Percentiles rank a stretch among this genome's conserved stretches.
These are phyloP conservation scores for Haplographium delicatum DNA, from an alignment of 495 filamentous ascomycete species.

Conservation along the genomic window DNA sequence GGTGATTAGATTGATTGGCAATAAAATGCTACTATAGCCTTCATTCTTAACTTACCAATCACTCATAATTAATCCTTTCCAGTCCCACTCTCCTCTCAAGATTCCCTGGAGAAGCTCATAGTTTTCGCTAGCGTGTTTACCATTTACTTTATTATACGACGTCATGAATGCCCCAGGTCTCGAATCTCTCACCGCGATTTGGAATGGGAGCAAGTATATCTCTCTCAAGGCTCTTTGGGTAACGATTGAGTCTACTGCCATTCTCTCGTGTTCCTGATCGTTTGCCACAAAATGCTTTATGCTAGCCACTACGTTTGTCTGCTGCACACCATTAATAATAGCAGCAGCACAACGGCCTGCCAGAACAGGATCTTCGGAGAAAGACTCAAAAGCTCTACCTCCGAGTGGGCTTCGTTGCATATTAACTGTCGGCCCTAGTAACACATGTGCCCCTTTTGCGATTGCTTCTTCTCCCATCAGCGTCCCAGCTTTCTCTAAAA, in stretches of 20 bases:
- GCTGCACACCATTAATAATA: slow-evolving; percentile 61
- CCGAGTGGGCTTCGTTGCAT: slow-evolving; percentile 69
- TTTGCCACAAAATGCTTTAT: slow-evolving; percentile 78
- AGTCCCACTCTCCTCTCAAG: slow-evolving; percentile 64
- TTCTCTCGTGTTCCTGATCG: slow-evolving; percentile 68
- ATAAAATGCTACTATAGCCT: too few species aligned
- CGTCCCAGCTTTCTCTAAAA: slow-evolving; percentile 54
- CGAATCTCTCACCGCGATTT: slow-evolving; percentile 44
- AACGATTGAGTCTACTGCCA: slow-evolving; percentile 59
- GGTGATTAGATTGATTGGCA: background rate
- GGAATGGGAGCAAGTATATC: slow-evolving; percentile 70
- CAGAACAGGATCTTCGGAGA: slow-evolving; percentile 66
- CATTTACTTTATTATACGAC: slow-evolving; percentile 70
- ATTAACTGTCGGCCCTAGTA: slow-evolving; percentile 71
- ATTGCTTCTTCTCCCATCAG: slow-evolving; percentile 63
- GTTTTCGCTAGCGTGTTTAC: slow-evolving; percentile 60
- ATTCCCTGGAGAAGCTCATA: slow-evolving; percentile 54
- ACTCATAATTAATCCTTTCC: slow-evolving; percentile 60
- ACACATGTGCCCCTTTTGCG: slow-evolving; percentile 60
- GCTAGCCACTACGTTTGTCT: slow-evolving; percentile 59
- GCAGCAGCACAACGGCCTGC: slow-evolving; percentile 60
- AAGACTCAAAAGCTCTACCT: slow-evolving; percentile 71
- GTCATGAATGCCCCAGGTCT: slow-evolving; percentile 50
- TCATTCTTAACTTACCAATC: slow-evolving; percentile 80
- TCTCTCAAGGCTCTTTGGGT: slow-evolving; percentile 66